phyloP scores from a whole-genome alignment of 2,329 filamentous ascomycete species.

The Calonectria fujianensis region DNA sequence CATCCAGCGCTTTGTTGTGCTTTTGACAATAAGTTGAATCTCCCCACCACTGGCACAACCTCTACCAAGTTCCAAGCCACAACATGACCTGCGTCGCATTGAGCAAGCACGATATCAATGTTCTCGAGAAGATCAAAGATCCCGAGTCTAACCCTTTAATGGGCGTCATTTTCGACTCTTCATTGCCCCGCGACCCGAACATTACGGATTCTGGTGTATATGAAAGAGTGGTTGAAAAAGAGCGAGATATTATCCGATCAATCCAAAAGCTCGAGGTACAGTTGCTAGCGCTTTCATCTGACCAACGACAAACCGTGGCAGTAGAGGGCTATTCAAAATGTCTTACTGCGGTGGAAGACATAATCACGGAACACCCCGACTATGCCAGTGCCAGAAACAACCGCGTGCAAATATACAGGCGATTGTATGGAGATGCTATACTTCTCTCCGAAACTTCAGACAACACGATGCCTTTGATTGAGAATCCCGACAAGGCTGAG shows the following conservation, averaged over 20 bases:
- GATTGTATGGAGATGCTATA: conserved; percentile 77
- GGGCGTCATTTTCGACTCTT: conserved; percentile 72
- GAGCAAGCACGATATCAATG: conserved; percentile 75
- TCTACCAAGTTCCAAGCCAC: conserved; percentile 39
- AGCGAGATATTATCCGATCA: conserved; percentile 71
- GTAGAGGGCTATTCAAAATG: conserved; percentile 68
- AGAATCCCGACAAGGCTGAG: conserved; percentile 60
- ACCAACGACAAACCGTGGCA: conserved; percentile 60
- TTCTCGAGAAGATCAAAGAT: conserved; percentile 81
- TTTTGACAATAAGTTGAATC: conserved; percentile 21
- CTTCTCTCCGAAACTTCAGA: conserved; percentile 65
- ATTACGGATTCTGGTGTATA: conserved; percentile 71
- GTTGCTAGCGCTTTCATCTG: conserved; percentile 65
- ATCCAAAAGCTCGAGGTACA: conserved; percentile 75
- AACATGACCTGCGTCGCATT: conserved; percentile 70
- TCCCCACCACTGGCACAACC: conserved; percentile 13
- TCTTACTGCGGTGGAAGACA: conserved; percentile 69
- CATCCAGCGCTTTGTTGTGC: conserved; percentile 9
- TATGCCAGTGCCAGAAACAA: conserved; percentile 87
- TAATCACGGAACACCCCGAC: conserved; percentile 75
- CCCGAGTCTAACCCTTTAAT: conserved; percentile 77
- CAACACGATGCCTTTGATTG: conserved; percentile 65
- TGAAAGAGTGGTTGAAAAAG: conserved; percentile 68
- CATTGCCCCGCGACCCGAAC: conserved; percentile 74
- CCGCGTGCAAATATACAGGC: conserved; percentile 79